Conservation (phyloP, 2,329 filamentous ascomycete genomes). For the Stachybotrys echinatus region DNA sequence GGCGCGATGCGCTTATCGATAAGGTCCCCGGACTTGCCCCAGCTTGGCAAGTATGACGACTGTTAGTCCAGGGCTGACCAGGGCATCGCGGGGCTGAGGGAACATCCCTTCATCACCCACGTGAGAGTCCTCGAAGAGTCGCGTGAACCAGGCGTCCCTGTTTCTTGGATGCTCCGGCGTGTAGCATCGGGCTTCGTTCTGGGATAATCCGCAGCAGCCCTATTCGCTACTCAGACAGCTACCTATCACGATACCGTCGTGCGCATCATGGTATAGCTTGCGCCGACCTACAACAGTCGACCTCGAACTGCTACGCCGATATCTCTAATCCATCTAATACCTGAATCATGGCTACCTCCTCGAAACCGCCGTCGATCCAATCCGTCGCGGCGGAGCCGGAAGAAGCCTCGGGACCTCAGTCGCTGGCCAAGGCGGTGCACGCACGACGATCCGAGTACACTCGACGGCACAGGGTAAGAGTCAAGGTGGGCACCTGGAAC, state of each 20-base stretch:
- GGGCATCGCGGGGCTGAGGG: background rate
- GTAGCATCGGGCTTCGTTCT: too few relatives aligned
- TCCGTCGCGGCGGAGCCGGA: slow-evolving; percentile 35
- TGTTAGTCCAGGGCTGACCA: background rate
- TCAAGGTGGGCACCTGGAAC: slow-evolving; percentile 96
- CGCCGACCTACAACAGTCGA: too few relatives aligned
- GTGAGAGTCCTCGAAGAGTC: too few relatives aligned
- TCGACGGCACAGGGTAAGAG: slow-evolving; percentile 64
- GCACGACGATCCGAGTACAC: slow-evolving; percentile 76
- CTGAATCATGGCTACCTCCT: background rate
- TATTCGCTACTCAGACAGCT: too few relatives aligned
- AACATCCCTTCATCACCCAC: background rate
- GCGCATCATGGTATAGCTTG: too few relatives aligned
- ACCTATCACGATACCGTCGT: too few relatives aligned
- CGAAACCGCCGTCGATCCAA: slow-evolving; percentile 17
- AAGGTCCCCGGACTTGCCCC: background rate
- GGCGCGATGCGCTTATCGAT: background rate
- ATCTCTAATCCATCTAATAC: too few relatives aligned
- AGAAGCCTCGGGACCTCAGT: slow-evolving; percentile 45
- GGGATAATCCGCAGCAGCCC: too few relatives aligned
- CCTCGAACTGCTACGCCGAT: too few relatives aligned
- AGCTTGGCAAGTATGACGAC: background rate
- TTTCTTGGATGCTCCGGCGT: too few relatives aligned
- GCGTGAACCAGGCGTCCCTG: too few relatives aligned
- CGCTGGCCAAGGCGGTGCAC: slow-evolving; percentile 61